These are phyloP conservation scores for Linnemannia hyalina DNA, from an alignment of 192 early-diverging fungal genomes.

Conservation along the genomic window DNA sequence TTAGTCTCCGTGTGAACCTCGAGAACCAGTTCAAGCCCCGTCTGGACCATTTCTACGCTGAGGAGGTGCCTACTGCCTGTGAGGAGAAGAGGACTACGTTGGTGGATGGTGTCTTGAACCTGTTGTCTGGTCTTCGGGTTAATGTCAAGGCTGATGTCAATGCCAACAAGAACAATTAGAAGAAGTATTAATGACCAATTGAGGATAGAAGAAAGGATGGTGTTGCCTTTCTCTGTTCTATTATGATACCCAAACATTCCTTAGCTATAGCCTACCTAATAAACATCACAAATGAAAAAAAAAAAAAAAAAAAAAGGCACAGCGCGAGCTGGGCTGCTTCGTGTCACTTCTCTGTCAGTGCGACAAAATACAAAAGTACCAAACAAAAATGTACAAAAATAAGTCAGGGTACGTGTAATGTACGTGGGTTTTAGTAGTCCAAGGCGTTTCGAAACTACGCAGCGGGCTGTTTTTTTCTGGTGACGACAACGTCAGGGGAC, in stretches of 20 bases:
- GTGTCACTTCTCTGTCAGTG: no score
- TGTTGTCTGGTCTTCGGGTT: constrained; percentile 1
- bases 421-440: no score
- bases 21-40: constrained; percentile 24
- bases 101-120: neutral
- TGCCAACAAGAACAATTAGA: neutral
- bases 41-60: constrained; percentile 22
- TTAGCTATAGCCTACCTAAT: neutral
- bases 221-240: neutral
- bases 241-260: neutral
- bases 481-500: no score
- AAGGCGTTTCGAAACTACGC: no score
- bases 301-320: no score
- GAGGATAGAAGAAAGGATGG: neutral
- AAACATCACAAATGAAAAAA: no score
- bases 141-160: neutral
- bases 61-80: constrained; percentile 33
- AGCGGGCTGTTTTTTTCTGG: no score
- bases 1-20: constrained; percentile 28
- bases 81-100: constrained; percentile 3
- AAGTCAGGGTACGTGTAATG: no score
- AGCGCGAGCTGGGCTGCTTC: no score
- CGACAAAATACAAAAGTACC: no score
- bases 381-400: no score
- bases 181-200: neutral